Base-by-base conservation (phyloP, 345 rosid species). In the Hibiscus tridactylites region DNA sequence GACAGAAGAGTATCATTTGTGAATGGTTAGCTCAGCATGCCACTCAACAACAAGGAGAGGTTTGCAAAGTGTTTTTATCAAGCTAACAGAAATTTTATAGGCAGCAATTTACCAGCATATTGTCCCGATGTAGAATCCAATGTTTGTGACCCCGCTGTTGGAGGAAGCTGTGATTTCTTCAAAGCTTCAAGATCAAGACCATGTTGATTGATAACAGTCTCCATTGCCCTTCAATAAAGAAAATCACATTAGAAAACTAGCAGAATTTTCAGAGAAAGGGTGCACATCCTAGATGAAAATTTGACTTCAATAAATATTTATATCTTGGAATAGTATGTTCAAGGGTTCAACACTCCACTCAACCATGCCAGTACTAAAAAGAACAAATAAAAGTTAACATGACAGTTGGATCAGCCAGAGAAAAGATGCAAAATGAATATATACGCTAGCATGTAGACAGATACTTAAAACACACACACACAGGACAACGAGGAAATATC, bases 171-270 rank as follows among this genome's bases (percentile, higher is more conserved):
- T 3, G 96, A 82, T 66, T 94, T 78, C 85, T 79, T 90, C 83
- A 95, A 81, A 74, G 91, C 88, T 75, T 95, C 99, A 75, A 92
- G 81, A 86, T 96, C 98, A 79, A 96, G 90, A 76, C 96, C 92
- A 71, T 96, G 85, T 70, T 87, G 97, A 83, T 76, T 96, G 67
- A 92, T 85, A 52, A 96, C 98, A 75, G 99, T 96, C 84, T 92
- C 99, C 99, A 96, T 96, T 61, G 99, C 99, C 92, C 99, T 88
- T 74, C 29, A 58, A 57, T 37, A 53, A 52, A 50, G 19, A 21
- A 63, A 53, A 29, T 57, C 9, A 33, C 52, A 67, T 81, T 71
- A 80, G 79, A 65, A 52, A 72, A 71, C 47, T 16, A 59, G 60
- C 6, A 73, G 9, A 58, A 68, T 16, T 29, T 28, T 1, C 33